Percentiles rank a stretch among this genome's conserved stretches.
Conservation (phyloP, 345 rosid genomes). For the Populus tremula region DNA sequence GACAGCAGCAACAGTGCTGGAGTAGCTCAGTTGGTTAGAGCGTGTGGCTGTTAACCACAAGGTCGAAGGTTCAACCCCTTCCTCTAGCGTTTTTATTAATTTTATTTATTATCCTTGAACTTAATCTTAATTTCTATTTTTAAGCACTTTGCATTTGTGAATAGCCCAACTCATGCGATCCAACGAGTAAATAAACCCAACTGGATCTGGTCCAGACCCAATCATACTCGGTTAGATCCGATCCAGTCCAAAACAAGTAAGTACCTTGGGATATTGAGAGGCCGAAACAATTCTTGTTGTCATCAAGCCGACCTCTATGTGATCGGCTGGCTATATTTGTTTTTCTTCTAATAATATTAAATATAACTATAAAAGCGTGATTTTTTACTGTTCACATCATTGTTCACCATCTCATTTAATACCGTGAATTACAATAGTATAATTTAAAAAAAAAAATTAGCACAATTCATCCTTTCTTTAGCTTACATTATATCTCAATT, state of each 20-base stretch:
- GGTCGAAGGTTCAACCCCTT: slow-evolving; percentile 71
- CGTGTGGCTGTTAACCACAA: slow-evolving; percentile 73
- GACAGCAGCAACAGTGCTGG: slow-evolving; percentile 18
- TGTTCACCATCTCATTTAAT: too few relatives aligned
- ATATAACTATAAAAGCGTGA: too few relatives aligned
- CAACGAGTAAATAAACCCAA: neutral
- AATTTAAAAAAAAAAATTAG: too few relatives aligned
- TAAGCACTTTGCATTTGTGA: neutral
- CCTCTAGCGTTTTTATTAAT: slow-evolving; percentile 36
- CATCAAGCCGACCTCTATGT: neutral
- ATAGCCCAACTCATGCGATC: neutral
- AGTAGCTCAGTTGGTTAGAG: slow-evolving; percentile 67
- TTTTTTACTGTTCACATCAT: too few relatives aligned
- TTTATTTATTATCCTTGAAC: too few relatives aligned
- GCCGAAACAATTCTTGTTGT: neutral
- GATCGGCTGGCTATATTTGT: too few relatives aligned
- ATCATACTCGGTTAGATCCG: neutral
- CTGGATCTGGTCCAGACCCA: neutral
- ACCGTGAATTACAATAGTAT: too few relatives aligned
- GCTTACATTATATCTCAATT: too few relatives aligned
- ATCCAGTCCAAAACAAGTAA: too few relatives aligned
- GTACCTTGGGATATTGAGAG: neutral
- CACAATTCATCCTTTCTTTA: too few relatives aligned
- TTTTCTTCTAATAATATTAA: too few relatives aligned
- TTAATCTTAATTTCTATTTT: neutral